These are phyloP conservation scores for Sclerotinia glacialis DNA, from an alignment of 2,329 filamentous ascomycete species.

Conservation along the genomic window DNA sequence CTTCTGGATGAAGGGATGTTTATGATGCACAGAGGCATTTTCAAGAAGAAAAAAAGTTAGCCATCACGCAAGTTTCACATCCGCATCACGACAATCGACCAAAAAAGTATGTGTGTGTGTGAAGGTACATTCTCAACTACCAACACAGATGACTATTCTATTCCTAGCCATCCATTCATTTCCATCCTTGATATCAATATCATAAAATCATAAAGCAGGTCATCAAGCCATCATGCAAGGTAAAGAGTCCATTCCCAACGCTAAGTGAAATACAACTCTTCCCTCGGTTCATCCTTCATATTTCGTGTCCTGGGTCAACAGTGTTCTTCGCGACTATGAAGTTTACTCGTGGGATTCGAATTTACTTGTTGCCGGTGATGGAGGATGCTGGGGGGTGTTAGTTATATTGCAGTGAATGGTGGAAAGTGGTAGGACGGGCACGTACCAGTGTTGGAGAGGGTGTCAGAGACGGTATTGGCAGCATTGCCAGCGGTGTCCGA, in stretches of 20 bases:
- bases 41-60: background rate
- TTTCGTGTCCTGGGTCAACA: background rate
- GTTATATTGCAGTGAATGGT: background rate
- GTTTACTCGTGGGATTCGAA: background rate
- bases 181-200: background rate
- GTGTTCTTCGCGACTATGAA: no score
- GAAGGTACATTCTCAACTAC: background rate
- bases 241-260: background rate
- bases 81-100: background rate
- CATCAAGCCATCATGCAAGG: background rate
- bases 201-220: background rate
- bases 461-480: conserved; percentile 25
- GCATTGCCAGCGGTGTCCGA: conserved; percentile 43
- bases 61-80: background rate
- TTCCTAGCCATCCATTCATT: conserved; percentile 4
- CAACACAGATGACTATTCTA: background rate
- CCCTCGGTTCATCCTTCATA: background rate
- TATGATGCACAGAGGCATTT: no score
- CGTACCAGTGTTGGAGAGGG: conserved; percentile 19
- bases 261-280: background rate
- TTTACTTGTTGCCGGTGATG: conserved; percentile 18
- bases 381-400: conserved; percentile 1
- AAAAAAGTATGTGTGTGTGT: background rate
- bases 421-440: no score
- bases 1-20: no score